Percentiles rank a stretch among this genome's conserved stretches.
These are phyloP conservation scores for Ramularia endophylla DNA, from an alignment of 2,329 filamentous ascomycete genomes.

Conservation along the genomic window DNA sequence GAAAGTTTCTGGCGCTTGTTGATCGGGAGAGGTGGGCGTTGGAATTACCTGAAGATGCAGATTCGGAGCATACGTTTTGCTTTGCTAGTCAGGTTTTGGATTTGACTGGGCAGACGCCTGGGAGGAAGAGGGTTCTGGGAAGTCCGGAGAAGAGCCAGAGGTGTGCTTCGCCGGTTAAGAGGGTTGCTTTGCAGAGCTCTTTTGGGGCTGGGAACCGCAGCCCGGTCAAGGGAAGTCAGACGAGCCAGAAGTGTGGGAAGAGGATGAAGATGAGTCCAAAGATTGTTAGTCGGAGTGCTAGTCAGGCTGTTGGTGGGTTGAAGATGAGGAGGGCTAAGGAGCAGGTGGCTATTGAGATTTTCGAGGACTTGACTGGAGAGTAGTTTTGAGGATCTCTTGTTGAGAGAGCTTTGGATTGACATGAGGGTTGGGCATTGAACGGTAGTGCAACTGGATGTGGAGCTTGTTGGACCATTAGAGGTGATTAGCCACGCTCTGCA, in stretches of 20 bases:
- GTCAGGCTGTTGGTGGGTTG: constrained; percentile 3
- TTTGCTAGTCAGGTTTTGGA: no score
- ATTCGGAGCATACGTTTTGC: constrained; percentile 20
- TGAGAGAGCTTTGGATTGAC: no score
- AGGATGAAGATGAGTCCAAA: constrained; percentile 3
- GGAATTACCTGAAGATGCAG: constrained; percentile 47
- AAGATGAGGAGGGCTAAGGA: constrained; percentile 18
- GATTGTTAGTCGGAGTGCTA: constrained; percentile 4
- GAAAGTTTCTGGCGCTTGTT: constrained; percentile 70
- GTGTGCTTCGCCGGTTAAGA: not conserved
- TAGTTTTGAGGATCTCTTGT: constrained; percentile 15
- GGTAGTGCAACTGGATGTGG: no score
- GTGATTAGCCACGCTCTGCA: no score
- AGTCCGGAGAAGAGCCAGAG: constrained; percentile 9
- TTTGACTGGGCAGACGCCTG: constrained; percentile 3
- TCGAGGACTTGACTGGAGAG: constrained; percentile 25
- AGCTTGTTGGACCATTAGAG: no score
- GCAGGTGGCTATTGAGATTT: constrained; percentile 23
- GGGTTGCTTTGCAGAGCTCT: constrained; percentile 5
- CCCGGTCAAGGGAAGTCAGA: not conserved
- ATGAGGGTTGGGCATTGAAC: no score
- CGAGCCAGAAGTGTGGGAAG: not conserved
- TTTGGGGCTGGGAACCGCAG: constrained; percentile 8
- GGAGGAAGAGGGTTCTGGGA: constrained; percentile 3
- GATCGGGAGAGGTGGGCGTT: constrained; percentile 73